phyloP scores from a whole-genome alignment of 805 yeast genomes.

The Danielia oregonensis region DNA sequence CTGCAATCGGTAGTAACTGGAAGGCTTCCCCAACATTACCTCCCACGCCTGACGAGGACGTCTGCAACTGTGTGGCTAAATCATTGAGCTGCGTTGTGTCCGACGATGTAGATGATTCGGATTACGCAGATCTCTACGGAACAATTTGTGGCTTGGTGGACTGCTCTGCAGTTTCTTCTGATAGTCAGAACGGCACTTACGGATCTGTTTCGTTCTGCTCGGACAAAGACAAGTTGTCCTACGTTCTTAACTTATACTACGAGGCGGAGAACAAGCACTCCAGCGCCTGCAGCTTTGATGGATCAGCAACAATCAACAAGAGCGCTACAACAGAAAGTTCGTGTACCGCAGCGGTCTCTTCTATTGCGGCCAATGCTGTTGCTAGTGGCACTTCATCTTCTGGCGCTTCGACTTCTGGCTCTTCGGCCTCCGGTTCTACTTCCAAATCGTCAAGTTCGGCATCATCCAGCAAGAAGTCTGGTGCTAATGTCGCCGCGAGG shows the following conservation, averaged over 20 bases:
- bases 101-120: conserved; percentile 48
- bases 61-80: conserved; percentile 60
- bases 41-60: conserved; percentile 67
- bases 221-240: conserved; percentile 60
- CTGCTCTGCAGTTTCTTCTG: conserved; percentile 58
- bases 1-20: conserved; percentile 56
- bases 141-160: conserved; percentile 54
- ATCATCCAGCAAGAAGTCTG: conserved; percentile 14
- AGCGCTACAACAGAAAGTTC: conserved; percentile 27
- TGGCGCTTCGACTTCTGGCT: conserved; percentile 16
- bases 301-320: conserved; percentile 52
- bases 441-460: conserved; percentile 23
- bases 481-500: conserved; percentile 20
- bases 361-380: conserved; percentile 14
- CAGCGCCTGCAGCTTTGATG: conserved; percentile 17
- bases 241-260: conserved; percentile 62
- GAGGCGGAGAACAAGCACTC: conserved; percentile 9
- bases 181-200: conserved; percentile 64
- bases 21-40: conserved; percentile 65
- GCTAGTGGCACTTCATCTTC: conserved; percentile 11
- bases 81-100: conserved; percentile 60
- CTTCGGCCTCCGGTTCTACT: conserved; percentile 20
- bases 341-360: conserved; percentile 24
- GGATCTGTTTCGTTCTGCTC: conserved; percentile 75
- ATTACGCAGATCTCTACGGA: conserved; percentile 58